phyloP scores from a whole-genome alignment of 1,284 basidiomycete species.

The Mycosarcoma maydis region DNA sequence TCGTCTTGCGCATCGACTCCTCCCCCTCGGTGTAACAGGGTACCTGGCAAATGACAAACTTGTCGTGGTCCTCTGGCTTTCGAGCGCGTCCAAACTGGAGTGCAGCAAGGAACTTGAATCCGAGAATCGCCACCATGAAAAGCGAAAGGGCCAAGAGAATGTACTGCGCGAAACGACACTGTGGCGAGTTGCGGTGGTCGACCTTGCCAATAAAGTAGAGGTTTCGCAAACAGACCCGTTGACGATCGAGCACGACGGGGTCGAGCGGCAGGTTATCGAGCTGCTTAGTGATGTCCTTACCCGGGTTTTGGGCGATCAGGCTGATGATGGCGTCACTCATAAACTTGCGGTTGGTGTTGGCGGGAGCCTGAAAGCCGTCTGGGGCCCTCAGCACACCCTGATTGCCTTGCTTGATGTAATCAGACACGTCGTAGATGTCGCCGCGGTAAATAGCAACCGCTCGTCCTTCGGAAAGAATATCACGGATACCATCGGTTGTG shows the following conservation, averaged over 20 bases:
- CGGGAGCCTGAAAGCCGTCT: constrained; percentile 73
- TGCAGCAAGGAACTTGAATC: constrained; percentile 97
- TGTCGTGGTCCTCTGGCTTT: constrained; percentile 94
- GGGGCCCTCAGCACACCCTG: constrained; percentile 72
- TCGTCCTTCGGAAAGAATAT: constrained; percentile 74
- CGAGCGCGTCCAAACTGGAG: constrained; percentile 84
- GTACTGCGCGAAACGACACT: constrained; percentile 90
- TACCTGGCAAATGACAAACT: constrained; percentile 98
- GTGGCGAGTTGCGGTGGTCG: constrained; percentile 88
- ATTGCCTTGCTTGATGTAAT: constrained; percentile 72
- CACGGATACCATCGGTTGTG: constrained; percentile 80
- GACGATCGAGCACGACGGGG: constrained; percentile 75
- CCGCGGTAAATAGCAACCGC: constrained; percentile 82
- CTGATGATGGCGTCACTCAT: constrained; percentile 80
- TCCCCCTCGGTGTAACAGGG: constrained; percentile 98
- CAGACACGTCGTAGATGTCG: constrained; percentile 86
- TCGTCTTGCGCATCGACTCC: constrained; percentile 83
- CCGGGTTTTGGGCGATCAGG: constrained; percentile 84
- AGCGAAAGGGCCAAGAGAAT: constrained; percentile 88
- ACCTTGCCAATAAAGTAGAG: constrained; percentile 90
- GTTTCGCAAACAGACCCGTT: constrained; percentile 89
- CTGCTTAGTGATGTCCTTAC: constrained; percentile 83
- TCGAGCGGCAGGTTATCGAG: constrained; percentile 77
- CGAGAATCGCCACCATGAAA: constrained; percentile 94
- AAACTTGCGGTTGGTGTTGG: constrained; percentile 74